Base-by-base conservation (phyloP, 129 eudicot species). In the Saussurea involucrata region DNA sequence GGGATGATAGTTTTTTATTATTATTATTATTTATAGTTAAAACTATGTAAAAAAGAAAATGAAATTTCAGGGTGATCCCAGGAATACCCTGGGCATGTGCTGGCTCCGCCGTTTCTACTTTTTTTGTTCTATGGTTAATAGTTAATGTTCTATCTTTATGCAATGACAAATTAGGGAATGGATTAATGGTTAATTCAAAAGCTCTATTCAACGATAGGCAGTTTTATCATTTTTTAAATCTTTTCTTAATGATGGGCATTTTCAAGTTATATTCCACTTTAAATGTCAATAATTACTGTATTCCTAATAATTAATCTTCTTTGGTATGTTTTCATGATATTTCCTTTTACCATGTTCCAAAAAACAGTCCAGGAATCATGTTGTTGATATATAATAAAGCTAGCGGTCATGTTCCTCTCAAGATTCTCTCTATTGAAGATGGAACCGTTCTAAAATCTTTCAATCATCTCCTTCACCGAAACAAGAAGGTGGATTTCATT, bases 381-480 rank as follows among this genome's bases (percentile, higher is more conserved):
- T 64, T 90, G 77, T 68, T 93, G 87, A 93, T 90, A 81, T 90
- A 84, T 76, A 85, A 84, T 32, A 92, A 92, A 81, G 82, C 84
- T 6, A 84, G 88, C 60, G 80, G 98, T 42, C 89, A 85, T 77
- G 98, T 92, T 11, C 98, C 98, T 64, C 84, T 92, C 36, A 90
- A 92, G 90, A 92, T 92, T 78, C 96, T 92, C 34, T 92, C 98
- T 3, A 90, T 92, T 44, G 98, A 92, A 78, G 96, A 92, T 71
- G 97, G 98, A 21, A 86, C 97, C 71, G 97, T 93, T 81, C 81
- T 93, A 20, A 90, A 90, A 86, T 90, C 97, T 57, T 93, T 93
- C 75, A 90, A 87, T 74, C 98, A 93, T 76, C 91, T 89, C 17
- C 94, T 93, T 81, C 98, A 90, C 31, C 92, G 93, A 58, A 93